Base-by-base conservation (phyloP, 345 rosid genomes). In the Boechera stricta region DNA sequence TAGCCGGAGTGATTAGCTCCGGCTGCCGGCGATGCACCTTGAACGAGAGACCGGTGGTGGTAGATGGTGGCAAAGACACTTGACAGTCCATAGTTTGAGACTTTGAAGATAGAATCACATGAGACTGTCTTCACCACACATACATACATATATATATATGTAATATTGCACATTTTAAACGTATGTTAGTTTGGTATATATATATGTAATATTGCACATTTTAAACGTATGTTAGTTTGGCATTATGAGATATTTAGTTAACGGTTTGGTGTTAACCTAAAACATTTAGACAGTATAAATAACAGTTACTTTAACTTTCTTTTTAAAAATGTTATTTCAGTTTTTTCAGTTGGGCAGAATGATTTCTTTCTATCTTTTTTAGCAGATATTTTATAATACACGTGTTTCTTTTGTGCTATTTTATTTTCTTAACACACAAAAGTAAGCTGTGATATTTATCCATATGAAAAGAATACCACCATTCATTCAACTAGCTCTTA, bases 1-100 rank as follows among this genome's bases (percentile, higher is more conserved):
- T 80, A 52, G 71, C 72, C 24, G 85, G 83, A 28, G 71, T 7
- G 10, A 83, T 10, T 2, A 83, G 83, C 77, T 80, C 75, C 31
- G 79, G 81, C 47, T 64, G 57, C 4, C 6, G 38, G n/a, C 83
- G 74, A 7, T 67, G 71, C 10, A 83, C 85, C 29, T 64, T 77
- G 60, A 83, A 77, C 2, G 65, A 44, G n/a, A 79, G 71, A 56
- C 78, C 26, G 0, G 64, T 82, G 45, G 54, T 53, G 8, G 55
- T 64, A 32, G 51, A 44, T 53, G 48, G 9, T 15, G 52, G 42
- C 6, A 70, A 53, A 55, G 76, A 70, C 7, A 42, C 49, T 60
- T 52, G 79, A 52, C 21, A 36, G 32, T 61, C 70, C 64, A 77
- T 70, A 26, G 18, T 70, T 70, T 63, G n/a, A 69, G 41, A 69